These are phyloP conservation scores for Artemisia tridentata DNA, from an alignment of 129 eudicot species.

Conservation along the genomic window DNA sequence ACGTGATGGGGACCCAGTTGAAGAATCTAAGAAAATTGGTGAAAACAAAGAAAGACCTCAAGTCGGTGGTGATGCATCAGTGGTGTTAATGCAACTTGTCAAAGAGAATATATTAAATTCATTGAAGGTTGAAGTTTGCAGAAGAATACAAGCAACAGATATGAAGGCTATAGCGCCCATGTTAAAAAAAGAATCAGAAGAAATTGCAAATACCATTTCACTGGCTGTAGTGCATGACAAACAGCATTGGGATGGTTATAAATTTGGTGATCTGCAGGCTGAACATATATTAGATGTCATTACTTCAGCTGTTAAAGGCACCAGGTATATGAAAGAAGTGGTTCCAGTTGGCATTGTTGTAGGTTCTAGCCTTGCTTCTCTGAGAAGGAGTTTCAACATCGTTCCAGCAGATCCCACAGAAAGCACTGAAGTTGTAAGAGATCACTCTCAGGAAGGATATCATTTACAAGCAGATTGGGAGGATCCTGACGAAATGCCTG, in stretches of 20 bases:
- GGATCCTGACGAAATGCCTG: conserved; percentile 25
- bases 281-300: conserved; percentile 50
- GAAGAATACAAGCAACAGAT: conserved; percentile 49
- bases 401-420: conserved; percentile 31
- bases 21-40: conserved; percentile 22
- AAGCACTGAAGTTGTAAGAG: conserved; percentile 23
- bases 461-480: conserved; percentile 22
- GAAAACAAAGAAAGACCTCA: conserved; percentile 23
- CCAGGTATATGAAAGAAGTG: conserved; percentile 56
- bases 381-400: conserved; percentile 44
- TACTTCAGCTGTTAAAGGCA: conserved; percentile 57
- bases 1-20: conserved; percentile 39
- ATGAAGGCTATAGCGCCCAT: conserved; percentile 49
- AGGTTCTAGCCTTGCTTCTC: conserved; percentile 77
- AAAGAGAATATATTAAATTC: conserved; percentile 50
- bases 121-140: conserved; percentile 60
- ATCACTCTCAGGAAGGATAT: conserved; percentile 30
- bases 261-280: conserved; percentile 46
- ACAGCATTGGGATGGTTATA: conserved; percentile 32
- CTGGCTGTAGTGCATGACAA: conserved; percentile 50
- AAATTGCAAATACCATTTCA: conserved; percentile 54
- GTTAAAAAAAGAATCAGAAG: conserved; percentile 57
- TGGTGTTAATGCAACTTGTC: conserved; percentile 31
- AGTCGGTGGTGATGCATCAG: conserved; percentile 24
- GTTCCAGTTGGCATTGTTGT: conserved; percentile 86